Evolutionary conservation across 139 green algal species (phyloP), one percentile per base, ranked within the genome.

Genomic region (Tetradesmus lagerheimii): DNA sequence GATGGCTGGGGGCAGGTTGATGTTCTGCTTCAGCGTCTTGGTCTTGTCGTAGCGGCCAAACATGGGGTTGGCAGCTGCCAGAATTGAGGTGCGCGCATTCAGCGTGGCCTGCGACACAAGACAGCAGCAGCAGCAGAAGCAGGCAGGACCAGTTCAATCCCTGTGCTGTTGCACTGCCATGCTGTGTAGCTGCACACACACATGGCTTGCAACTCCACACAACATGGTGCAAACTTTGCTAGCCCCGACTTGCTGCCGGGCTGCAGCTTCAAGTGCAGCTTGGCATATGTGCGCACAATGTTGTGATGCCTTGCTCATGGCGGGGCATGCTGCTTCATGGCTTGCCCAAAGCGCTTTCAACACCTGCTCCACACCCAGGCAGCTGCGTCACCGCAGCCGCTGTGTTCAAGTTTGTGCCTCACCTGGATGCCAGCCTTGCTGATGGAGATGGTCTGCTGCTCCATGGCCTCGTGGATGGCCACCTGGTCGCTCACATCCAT

Each of bases 361-460:
- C n/a, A n/a, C n/a, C n/a, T n/a, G n/a, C n/a, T n/a, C n/a, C n/a
- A n/a, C n/a, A n/a, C n/a, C n/a, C n/a, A n/a, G n/a, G n/a, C n/a
- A n/a, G n/a, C n/a, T n/a, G n/a, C n/a, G n/a, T n/a, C n/a, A n/a
- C n/a, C n/a, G n/a, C n/a, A n/a, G n/a, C n/a, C n/a, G n/a, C n/a
- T n/a, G n/a, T n/a, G n/a, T n/a, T 34, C 6, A 76, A 45, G 41
- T 34, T 8, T 34, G 37, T 4, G 15, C 43, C 67, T 15, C 37
- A 95, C 94, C 90, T 98, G 96, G 81, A 99, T 98, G 84, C 97
- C 98, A 62, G 98, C 98, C 92, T 99, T 99, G 91, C 97, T 97
- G 80, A 99, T 99, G 87, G 96, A 99, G 89, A 99, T 99, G 83
- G 98, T 99, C 95, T 99, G 98, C 95, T 99, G 98, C 95, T 99